These are phyloP conservation scores for Starmera dryadoides DNA, from an alignment of 805 yeast genomes.

Conservation along the genomic window DNA sequence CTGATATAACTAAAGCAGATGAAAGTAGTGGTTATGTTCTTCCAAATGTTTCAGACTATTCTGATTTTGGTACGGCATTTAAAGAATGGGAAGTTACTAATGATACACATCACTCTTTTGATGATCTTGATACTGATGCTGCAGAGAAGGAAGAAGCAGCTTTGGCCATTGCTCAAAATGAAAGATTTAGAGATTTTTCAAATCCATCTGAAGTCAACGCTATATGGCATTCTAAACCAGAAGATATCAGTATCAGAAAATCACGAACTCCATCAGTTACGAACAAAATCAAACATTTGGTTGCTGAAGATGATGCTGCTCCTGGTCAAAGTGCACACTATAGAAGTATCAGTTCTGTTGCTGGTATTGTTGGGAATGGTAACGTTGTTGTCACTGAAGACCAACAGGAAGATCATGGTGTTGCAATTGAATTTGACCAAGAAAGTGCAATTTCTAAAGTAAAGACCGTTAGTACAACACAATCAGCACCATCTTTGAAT, in stretches of 20 bases:
- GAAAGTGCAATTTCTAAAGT: not conserved
- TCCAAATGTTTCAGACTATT: conserved; percentile 41
- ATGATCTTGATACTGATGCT: too few species aligned
- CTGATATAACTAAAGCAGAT: too few species aligned
- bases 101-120: not conserved
- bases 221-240: conserved; percentile 16
- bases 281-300: conserved; percentile 9
- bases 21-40: conserved; percentile 17
- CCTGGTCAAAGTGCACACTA: conserved; percentile 6
- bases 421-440: conserved; percentile 16
- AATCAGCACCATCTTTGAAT: too few species aligned
- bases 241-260: not conserved
- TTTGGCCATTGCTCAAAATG: too few species aligned
- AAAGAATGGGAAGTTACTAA: conserved; percentile 21
- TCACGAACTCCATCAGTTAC: conserved; percentile 7
- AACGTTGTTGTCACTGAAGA: conserved; percentile 14
- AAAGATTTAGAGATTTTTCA: not conserved
- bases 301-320: conserved; percentile 8
- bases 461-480: too few species aligned
- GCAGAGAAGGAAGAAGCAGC: too few species aligned
- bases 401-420: conserved; percentile 12
- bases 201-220: conserved; percentile 6
- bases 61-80: conserved; percentile 41
- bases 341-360: conserved; percentile 2
- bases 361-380: conserved; percentile 6